Evolutionary conservation across 495 filamentous ascomycete species (phyloP).

Genomic region (Eremomyces bilateralis): DNA sequence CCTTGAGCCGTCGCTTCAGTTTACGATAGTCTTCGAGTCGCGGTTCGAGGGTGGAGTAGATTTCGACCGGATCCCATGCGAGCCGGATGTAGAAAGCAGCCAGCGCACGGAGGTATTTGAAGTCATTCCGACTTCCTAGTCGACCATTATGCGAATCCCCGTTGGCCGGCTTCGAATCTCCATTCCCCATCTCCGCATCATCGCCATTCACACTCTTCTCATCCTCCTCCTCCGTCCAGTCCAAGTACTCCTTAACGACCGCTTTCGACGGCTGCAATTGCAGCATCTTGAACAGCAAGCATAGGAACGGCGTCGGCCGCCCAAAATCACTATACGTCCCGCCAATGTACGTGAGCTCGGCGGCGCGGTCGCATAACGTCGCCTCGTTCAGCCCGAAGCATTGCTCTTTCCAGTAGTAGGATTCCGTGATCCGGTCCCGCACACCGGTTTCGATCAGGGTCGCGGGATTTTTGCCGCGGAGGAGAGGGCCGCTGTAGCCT

Average conservation of each 20-base stretch:
- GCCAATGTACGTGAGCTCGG: slow-evolving; percentile 60
- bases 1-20: slow-evolving; percentile 48
- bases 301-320: slow-evolving; percentile 80
- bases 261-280: slow-evolving; percentile 63
- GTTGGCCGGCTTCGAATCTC: neutral
- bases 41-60: slow-evolving; percentile 65
- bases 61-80: slow-evolving; percentile 60
- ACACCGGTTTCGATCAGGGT: slow-evolving; percentile 83
- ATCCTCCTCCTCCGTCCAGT: slow-evolving; percentile 39
- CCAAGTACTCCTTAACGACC: slow-evolving; percentile 62
- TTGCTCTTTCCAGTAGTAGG: slow-evolving; percentile 96
- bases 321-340: slow-evolving; percentile 67
- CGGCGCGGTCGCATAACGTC: slow-evolving; percentile 75
- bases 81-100: slow-evolving; percentile 86
- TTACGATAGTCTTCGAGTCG: slow-evolving; percentile 68
- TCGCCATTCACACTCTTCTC: slow-evolving; percentile 7
- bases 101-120: slow-evolving; percentile 58
- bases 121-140: too few species aligned
- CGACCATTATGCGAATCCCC: too few species aligned
- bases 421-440: slow-evolving; percentile 81
- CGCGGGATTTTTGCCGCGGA: slow-evolving; percentile 68
- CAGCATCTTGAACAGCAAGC: slow-evolving; percentile 82
- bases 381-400: slow-evolving; percentile 87
- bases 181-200: slow-evolving; percentile 5
- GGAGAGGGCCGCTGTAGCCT: slow-evolving; percentile 37